Evolutionary conservation across 169 alveolate genomes (phyloP), one percentile per base, ranked within the genome.

Genomic region (Eimeria acervulina): DNA sequence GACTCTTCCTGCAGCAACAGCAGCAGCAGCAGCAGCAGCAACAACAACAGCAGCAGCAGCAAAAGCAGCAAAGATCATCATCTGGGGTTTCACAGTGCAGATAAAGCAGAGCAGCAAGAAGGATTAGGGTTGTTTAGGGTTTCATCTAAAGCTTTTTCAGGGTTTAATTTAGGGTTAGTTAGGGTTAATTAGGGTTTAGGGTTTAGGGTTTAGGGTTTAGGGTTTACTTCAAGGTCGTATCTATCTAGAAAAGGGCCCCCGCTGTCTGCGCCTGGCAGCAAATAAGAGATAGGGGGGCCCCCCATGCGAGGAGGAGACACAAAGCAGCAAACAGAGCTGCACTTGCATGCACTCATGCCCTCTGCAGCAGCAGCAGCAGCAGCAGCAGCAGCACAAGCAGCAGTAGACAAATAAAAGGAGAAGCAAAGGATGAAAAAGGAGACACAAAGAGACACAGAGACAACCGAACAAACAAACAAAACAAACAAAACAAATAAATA

Each of bases 1-100:
- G 76, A 76, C 59, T 63, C 87, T 28, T 89, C 95, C 95, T 89
- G 72, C 63, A 66, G 80, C 90, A 80, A 68, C 90, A 38, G 31
- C 51, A 31, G 51, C 85, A 80, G 47, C 87, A 38, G 26, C 44
- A 38, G 52, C 87, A 74, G 90, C 70, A 42, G 28, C 90, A 80
- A 40, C 68, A 23, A 42, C 70, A 47, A 19, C 66, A 52, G 66
- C 66, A 19, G n/a, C n/a, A n/a, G n/a, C n/a, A n/a, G n/a, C n/a
- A n/a, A n/a, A n/a, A n/a, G n/a, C n/a, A n/a, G n/a, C n/a, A n/a
- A n/a, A n/a, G n/a, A n/a, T n/a, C n/a, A n/a, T n/a, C n/a, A n/a
- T n/a, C 47, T 8, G 47, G 55, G n/a, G 47, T 10, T 28, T 21
- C 59, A 10, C 12, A 52, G 38, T 13, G 80, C 80, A 68, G 80